Base-by-base conservation (phyloP, 768 basidiomycete species). In the Trametes cingulata region DNA sequence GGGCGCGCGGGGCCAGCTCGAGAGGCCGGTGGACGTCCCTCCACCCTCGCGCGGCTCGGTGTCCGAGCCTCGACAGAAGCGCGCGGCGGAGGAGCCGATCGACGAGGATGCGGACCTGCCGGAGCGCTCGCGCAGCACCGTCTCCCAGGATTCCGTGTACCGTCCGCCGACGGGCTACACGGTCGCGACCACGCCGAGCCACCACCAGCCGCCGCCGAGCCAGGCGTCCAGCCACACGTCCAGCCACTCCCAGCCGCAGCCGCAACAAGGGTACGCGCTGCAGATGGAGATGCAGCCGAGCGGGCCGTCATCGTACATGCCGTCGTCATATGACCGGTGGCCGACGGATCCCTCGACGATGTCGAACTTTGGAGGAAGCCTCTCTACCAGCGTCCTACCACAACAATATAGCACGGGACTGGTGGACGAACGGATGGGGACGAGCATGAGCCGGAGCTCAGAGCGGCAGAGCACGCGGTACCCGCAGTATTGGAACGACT, bases 391-490 rank as follows among this genome's bases (percentile, higher is more conserved):
- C 0, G 87, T 88, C 24, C 78, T 91, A 42, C 87, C 89, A 0
- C 88, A 89, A 63, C 75, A 86, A 65, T 91, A 89, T 69, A 90
- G 87, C 73, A 88, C 88, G 4, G 88, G 88, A 0, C 73, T 90
- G 47, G 78, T 82, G 2, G 85, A 85, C 61, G 82, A 83, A 40
- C 76, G 79, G 36, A 59, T 56, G 43, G 33, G 64, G 45, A 35
- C 61, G 50, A 54, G 61, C 14, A 40, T 48, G 45, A 50, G 29
- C 42, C 56, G 70, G n/a, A 41, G 47, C 45, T 49, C 61, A 41
- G 69, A 64, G 49, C 64, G 66, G 29, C 62, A 59, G 25, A 62
- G 67, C 50, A 49, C 65, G 56, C 69, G 72, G 24, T 73, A 69
- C 63, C 69, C 74, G 46, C 74, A 71, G 64, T 75, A 68, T 57